Base-by-base conservation (phyloP, 495 filamentous ascomycete genomes). In the Penicillium crystallinum region DNA sequence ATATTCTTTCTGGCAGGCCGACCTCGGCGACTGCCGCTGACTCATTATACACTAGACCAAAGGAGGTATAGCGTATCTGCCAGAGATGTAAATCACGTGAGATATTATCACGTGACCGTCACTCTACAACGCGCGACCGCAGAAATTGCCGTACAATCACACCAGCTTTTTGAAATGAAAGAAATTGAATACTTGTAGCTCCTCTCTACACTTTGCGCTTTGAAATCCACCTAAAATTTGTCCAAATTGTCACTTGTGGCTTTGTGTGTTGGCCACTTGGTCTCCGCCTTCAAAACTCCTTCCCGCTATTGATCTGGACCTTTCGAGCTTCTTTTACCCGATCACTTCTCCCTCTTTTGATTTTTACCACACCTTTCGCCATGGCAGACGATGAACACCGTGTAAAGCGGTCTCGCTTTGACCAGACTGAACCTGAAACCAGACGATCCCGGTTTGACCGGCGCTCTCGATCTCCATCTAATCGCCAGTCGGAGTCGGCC, bases 341-440 rank as follows among this genome's bases (percentile, higher is more conserved):
- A n/a, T 18, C 52, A 35, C 27, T 18, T 18, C 41, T 35, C 31
- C 43, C 27, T 37, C 17, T 42, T 25, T 23, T 15, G 11, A 6
- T 2, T 21, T 11, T 42, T 31, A 37, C 42, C 34, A 38, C 39
- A 15, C 29, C 19, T 17, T 34, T 34, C 49, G 58, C 50, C 46
- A 95, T 95, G 90, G 82, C 85, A 52, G 91, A 95, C 59, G 80
- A 89, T 37, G 86, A 89, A 58, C 79, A 83, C 64, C 86, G 87
- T 48, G 72, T 79, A 10, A 95, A 93, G 77, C 86, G 91, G 42
- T 96, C 91, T 41, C 89, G 91, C 59, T 96, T 96, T 66, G 91
- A 96, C 65, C 86, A 92, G 65, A 91, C 81, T 35, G 90, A 90
- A 60, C 83, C 88, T 6, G 88, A 91, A 57, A 81, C 81, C 27